phyloP scores from a whole-genome alignment of 2,329 filamentous ascomycete genomes.

The Penicillium sp. region DNA sequence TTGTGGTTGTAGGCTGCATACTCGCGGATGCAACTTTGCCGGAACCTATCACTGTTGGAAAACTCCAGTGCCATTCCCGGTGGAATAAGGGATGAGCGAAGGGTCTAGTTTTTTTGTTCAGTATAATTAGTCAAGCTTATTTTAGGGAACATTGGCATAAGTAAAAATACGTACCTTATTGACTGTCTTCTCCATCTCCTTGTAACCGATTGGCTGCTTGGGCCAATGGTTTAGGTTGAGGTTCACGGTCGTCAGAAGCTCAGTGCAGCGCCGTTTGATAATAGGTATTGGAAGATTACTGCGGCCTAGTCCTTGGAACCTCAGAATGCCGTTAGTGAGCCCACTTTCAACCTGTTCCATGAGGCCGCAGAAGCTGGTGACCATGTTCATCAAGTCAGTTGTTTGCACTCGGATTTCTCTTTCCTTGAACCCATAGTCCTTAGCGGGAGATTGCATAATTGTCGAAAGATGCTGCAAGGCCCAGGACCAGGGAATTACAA shows the following conservation, averaged over 20 bases:
- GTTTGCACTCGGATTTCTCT: neutral
- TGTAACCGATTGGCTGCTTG: constrained; percentile 3
- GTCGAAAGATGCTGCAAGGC: constrained; percentile 10
- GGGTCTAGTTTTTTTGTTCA: neutral
- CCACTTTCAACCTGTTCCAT: constrained; percentile 5
- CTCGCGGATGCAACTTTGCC: constrained; percentile 4
- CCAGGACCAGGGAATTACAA: constrained; percentile 16
- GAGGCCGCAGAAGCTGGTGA: constrained; percentile 4
- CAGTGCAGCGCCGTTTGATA: constrained; percentile 11
- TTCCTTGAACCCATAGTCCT: neutral
- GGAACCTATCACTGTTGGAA: constrained; percentile 1
- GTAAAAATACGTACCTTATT: constrained; percentile 4
- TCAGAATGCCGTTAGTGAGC: neutral
- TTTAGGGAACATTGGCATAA: neutral
- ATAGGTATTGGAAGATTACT: neutral
- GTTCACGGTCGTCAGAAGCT: constrained; percentile 9
- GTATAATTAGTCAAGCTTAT: neutral
- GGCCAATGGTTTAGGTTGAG: constrained; percentile 13
- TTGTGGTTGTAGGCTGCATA: constrained; percentile 13
- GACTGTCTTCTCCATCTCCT: neutral
- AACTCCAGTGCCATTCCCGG: neutral
- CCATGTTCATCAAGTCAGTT: neutral
- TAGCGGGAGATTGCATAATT: constrained; percentile 2
- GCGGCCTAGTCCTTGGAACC: constrained; percentile 3
- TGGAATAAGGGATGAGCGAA: neutral